Evolutionary conservation across 768 basidiomycete genomes (phyloP).

Genomic region (Cytidiella melzeri): DNA sequence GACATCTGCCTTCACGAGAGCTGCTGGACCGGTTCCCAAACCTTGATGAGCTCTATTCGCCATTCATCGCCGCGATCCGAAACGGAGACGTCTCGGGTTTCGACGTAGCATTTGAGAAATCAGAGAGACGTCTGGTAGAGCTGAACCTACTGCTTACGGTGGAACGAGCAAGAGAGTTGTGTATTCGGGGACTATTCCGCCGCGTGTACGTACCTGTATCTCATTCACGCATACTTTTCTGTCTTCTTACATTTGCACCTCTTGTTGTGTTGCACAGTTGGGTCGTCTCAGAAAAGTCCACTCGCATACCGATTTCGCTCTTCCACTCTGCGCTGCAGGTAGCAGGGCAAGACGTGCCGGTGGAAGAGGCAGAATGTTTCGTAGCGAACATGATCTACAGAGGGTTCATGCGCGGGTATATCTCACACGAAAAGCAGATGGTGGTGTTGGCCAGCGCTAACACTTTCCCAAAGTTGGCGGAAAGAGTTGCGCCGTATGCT

Average conservation of each 20-base stretch:
- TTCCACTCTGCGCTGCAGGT: slow-evolving; percentile 74
- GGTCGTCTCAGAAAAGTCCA: slow-evolving; percentile 66
- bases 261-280: slow-evolving; percentile 44
- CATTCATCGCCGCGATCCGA: slow-evolving; percentile 77
- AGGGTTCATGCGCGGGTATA: slow-evolving; percentile 90
- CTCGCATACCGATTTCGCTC: slow-evolving; percentile 74
- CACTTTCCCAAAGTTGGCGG: slow-evolving; percentile 73
- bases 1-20: slow-evolving; percentile 72
- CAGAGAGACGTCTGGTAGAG: slow-evolving; percentile 73
- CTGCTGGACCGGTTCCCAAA: slow-evolving; percentile 71
- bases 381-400: slow-evolving; percentile 95
- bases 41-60: slow-evolving; percentile 65
- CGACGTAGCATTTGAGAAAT: slow-evolving; percentile 67
- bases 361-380: slow-evolving; percentile 88
- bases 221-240: slow-evolving; percentile 4
- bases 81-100: slow-evolving; percentile 74
- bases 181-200: slow-evolving; percentile 76
- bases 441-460: slow-evolving; percentile 80
- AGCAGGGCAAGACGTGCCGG: slow-evolving; percentile 61
- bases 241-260: neutral
- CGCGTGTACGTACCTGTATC: slow-evolving; percentile 47
- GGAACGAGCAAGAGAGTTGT: slow-evolving; percentile 84
- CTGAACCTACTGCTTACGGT: slow-evolving; percentile 82
- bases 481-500: slow-evolving; percentile 49
- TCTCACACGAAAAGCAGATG: slow-evolving; percentile 92